A percentile compares a stretch with the other conserved stretches of the same genome.
These are phyloP conservation scores for Albatrellus sp. DNA, from an alignment of 1,284 basidiomycete genomes.

Conservation along the genomic window DNA sequence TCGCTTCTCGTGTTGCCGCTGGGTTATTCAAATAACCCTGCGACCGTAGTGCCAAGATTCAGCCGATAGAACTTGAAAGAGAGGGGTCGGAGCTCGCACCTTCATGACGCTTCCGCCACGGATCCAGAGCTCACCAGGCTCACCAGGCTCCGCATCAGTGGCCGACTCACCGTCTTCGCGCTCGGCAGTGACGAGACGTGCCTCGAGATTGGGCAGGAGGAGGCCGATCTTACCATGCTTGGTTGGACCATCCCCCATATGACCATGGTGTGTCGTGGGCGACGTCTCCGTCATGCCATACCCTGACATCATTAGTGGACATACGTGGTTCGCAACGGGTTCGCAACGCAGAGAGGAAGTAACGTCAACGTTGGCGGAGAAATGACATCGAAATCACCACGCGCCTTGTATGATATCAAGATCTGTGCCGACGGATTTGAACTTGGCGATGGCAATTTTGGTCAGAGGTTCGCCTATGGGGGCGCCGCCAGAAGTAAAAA, in stretches of 20 bases:
- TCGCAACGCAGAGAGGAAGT: neutral
- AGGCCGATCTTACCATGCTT: constrained; percentile 44
- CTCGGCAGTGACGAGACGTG: constrained; percentile 51
- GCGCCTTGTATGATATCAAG: constrained; percentile 32
- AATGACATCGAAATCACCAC: no score
- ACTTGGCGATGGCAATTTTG: constrained; percentile 27
- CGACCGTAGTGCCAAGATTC: no score
- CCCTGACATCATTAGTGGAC: constrained; percentile 17
- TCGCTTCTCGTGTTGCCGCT: constrained; percentile 51
- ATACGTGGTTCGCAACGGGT: constrained; percentile 3
- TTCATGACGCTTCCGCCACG: constrained; percentile 75
- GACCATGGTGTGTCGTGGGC: constrained; percentile 47
- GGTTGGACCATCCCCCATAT: no score
- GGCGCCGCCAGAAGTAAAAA: constrained; percentile 71
- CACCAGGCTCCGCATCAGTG: constrained; percentile 38
- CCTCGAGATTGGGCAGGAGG: constrained; percentile 70
- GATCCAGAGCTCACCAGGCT: constrained; percentile 74
- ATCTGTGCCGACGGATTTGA: constrained; percentile 25
- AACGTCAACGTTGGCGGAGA: no score
- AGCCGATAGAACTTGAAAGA: neutral
- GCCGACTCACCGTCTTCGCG: constrained; percentile 41
- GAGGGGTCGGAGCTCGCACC: constrained; percentile 22
- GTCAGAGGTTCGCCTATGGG: constrained; percentile 61
- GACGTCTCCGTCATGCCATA: constrained; percentile 77
- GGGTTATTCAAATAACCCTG: constrained; percentile 62